phyloP scores from a whole-genome alignment of 306 rosid genomes.

The Leucaena leucocephala region DNA sequence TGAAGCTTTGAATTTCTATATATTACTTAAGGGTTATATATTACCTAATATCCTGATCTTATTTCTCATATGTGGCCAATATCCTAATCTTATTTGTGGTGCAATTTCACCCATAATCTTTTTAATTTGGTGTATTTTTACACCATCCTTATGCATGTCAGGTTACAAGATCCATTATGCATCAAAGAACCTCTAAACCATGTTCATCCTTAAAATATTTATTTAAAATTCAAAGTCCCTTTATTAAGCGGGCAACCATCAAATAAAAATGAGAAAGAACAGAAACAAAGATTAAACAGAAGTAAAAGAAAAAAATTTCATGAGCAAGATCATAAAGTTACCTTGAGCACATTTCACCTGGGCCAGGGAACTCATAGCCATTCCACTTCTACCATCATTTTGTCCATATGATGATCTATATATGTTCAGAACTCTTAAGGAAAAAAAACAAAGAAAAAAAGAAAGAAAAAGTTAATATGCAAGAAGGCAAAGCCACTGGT shows the following conservation, averaged over 20 bases:
- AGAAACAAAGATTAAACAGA: conserved; percentile 21
- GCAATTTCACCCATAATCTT: too few relatives aligned
- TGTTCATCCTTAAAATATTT: conserved; percentile 2
- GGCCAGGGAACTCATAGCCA: conserved; percentile 86
- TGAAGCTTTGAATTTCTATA: background rate
- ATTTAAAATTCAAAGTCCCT: background rate
- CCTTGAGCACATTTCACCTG: conserved; percentile 83
- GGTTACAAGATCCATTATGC: conserved; percentile 28
- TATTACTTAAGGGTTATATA: background rate
- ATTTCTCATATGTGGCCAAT: too few relatives aligned
- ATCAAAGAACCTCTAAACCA: conserved; percentile 6
- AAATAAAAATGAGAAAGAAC: conserved; percentile 7
- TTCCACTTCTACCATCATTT: conserved; percentile 83
- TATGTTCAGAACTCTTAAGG: conserved; percentile 64
- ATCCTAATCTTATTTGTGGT: too few relatives aligned
- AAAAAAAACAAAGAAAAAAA: conserved; percentile 23
- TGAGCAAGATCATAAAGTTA: conserved; percentile 41
- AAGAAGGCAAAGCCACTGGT: conserved; percentile 23
- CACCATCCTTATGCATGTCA: conserved; percentile 27
- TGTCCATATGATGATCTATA: conserved; percentile 71
- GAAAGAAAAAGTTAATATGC: conserved; percentile 32
- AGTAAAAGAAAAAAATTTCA: conserved; percentile 1
- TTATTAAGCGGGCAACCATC: background rate
- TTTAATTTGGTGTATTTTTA: too few relatives aligned
- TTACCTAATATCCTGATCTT: too few relatives aligned